A percentile compares a stretch with the other conserved stretches of the same genome.
phyloP scores from a whole-genome alignment of 495 filamentous ascomycete species.

The Penicillium turbatum region DNA sequence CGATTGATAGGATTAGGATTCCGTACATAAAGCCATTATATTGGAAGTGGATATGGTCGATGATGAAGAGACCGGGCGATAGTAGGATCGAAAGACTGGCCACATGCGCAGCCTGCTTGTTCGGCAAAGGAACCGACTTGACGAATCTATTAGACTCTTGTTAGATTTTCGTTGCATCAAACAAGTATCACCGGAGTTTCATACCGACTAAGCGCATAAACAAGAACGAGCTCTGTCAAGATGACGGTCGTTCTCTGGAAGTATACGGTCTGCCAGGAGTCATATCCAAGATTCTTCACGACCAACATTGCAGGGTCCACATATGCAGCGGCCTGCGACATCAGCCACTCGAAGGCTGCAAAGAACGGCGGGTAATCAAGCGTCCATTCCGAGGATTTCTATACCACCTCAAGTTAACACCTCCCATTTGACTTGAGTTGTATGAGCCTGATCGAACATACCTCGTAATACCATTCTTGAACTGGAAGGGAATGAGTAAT shows the following conservation, averaged over 20 bases:
- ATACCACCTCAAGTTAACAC: conserved; percentile 1
- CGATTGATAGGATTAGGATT: conserved; percentile 76
- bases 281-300: conserved; percentile 75
- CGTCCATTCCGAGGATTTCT: conserved; percentile 97
- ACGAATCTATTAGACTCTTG: conserved; percentile 54
- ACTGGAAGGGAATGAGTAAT: conserved; percentile 85
- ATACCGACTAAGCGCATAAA: conserved; percentile 79
- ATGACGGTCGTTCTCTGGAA: conserved; percentile 90
- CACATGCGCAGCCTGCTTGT: conserved; percentile 77
- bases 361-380: conserved; percentile 99
- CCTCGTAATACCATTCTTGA: conserved; percentile 92
- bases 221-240: conserved; percentile 74
- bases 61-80: conserved; percentile 90
- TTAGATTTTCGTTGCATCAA: not conserved
- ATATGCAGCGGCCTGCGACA: conserved; percentile 75
- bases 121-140: conserved; percentile 55
- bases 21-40: conserved; percentile 98
- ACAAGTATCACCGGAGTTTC: not conserved
- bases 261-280: conserved; percentile 87
- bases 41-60: conserved; percentile 99
- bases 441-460: conserved; percentile 25
- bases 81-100: conserved; percentile 86
- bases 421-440: not conserved
- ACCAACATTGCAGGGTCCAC: conserved; percentile 78
- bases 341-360: conserved; percentile 89